Evolutionary conservation across 169 alveolate species (phyloP).

Genomic region (Haemoproteus tartakovskyi): DNA sequence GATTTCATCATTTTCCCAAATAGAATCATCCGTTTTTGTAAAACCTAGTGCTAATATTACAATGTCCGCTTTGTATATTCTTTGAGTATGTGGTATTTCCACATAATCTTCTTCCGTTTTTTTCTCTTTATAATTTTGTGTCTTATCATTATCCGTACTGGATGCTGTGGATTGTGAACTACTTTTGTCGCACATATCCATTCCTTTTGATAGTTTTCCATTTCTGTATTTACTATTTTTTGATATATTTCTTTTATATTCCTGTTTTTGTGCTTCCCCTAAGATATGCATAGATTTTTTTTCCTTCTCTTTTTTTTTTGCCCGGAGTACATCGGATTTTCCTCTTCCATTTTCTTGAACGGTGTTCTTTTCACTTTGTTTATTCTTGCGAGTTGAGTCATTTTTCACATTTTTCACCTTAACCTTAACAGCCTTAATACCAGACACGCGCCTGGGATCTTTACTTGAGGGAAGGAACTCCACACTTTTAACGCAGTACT

Average conservation of each 20-base stretch:
- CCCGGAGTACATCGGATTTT: neutral
- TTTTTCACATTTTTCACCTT: constrained; percentile 12
- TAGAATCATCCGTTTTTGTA: constrained; percentile 70
- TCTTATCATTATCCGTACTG: neutral
- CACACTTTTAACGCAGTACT: constrained; percentile 66
- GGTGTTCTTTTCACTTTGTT: neutral
- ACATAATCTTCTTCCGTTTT: constrained; percentile 25
- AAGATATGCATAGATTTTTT: neutral
- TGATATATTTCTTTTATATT: neutral
- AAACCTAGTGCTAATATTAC: constrained; percentile 73
- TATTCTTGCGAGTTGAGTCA: neutral
- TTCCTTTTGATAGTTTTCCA: neutral
- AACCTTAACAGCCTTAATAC: constrained; percentile 65
- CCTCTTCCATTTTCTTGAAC: no score
- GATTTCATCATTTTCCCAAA: constrained; percentile 66
- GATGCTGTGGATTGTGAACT: constrained; percentile 11
- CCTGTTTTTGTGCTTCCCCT: neutral
- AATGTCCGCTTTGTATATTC: constrained; percentile 69
- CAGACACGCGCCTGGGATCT: constrained; percentile 69
- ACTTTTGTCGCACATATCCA: neutral
- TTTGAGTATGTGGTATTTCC: constrained; percentile 69
- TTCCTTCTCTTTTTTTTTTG: neutral
- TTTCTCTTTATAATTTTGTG: constrained; percentile 17
- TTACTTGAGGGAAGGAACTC: constrained; percentile 68
- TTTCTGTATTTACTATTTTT: neutral